Base-by-base conservation (phyloP, 1,139 yeast genomes). In the Maudiozyma humilis region DNA sequence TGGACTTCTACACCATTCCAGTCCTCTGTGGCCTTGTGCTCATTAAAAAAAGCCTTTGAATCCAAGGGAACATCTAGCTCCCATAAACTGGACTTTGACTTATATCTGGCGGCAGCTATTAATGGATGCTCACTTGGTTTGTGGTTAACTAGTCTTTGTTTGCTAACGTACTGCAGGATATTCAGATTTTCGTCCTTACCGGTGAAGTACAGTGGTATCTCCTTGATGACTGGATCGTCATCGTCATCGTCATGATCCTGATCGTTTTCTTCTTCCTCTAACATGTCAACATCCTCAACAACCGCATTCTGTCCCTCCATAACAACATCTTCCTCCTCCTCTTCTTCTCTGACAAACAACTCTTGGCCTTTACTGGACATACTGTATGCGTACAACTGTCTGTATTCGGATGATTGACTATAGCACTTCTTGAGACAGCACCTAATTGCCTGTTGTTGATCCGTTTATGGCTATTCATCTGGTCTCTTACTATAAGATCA, bases 191-290 rank as follows among this genome's bases (percentile, higher is more conserved):
- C 51, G 40, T 56, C 50, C 36, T 55, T 46, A 36, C 65, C 56
- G 8, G 72, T 64, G 36, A 73, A 50, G 47, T 70, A 75, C 10
- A 91, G 68, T 1, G 97, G 96, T 16, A 85, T 75, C 41, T 85
- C 85, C 41, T 77, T 73, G 2, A 88, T 71, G 8, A 91, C 73
- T 1, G 95, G 94, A 65, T 89, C 96, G 32, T 79, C 86, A 0
- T 70, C 74, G 29, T 18, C 20, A 25, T 8, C 14, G 15, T n/a
- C 32, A 10, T 15, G 13, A 6, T 23, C 35, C 1, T 5, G 19
- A 7, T 13, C 25, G 8, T 31, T 16, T 3, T 40, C 36, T 27
- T 36, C 40, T 4, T 39, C 36, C 17, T 41, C 34, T 17, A 42
- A 47, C 19, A 36, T 32, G 14, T n/a, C 13, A 32, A 36, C 23